These are phyloP conservation scores for Naganishia antarctica DNA, from an alignment of 768 basidiomycete genomes.

Conservation along the genomic window DNA sequence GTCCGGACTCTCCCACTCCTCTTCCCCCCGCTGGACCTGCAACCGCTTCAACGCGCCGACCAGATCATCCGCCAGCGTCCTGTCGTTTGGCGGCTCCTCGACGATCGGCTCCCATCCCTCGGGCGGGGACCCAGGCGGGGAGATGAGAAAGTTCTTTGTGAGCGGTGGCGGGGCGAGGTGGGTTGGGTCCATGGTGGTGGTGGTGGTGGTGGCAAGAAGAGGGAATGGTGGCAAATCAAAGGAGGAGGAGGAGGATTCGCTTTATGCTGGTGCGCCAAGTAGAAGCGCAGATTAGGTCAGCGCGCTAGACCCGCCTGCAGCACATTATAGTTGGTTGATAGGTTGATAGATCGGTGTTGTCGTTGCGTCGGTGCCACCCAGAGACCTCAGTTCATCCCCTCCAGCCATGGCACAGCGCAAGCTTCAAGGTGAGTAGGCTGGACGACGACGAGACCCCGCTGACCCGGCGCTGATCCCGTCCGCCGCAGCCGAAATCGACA, in stretches of 20 bases:
- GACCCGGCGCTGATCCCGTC: not conserved
- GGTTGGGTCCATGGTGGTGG: conserved; percentile 38
- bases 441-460: not conserved
- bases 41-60: conserved; percentile 70
- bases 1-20: conserved; percentile 59
- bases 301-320: not conserved
- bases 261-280: not conserved
- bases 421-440: conserved; percentile 67
- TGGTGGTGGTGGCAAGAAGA: conserved; percentile 40
- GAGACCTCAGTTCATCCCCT: not conserved
- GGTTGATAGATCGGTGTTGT: no score
- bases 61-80: conserved; percentile 81
- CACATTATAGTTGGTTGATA: no score
- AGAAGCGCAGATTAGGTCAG: conserved; percentile 20
- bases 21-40: conserved; percentile 52
- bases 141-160: conserved; percentile 94
- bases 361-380: no score
- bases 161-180: conserved; percentile 70
- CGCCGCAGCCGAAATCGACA: conserved; percentile 86
- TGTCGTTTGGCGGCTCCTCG: conserved; percentile 82
- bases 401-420: conserved; percentile 76
- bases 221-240: conserved; percentile 45
- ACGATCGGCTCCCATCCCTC: conserved; percentile 88
- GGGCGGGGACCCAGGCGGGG: conserved; percentile 94
- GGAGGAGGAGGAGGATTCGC: not conserved